phyloP scores from a whole-genome alignment of 2,329 filamentous ascomycete genomes.

The Apiospora phragmitis region DNA sequence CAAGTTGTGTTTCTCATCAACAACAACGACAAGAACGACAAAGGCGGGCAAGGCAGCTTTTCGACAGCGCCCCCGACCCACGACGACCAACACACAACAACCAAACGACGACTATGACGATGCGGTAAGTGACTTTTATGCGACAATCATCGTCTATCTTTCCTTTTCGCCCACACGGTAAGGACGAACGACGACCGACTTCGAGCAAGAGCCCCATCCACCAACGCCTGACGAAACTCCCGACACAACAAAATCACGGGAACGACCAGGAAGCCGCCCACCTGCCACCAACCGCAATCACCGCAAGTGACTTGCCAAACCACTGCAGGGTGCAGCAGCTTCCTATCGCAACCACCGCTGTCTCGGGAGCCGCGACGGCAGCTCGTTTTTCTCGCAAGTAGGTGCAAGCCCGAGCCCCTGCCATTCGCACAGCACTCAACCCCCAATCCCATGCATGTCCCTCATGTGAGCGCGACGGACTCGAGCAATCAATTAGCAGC shows the following conservation, averaged over 20 bases:
- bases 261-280: neutral
- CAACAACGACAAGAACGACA: conserved; percentile 10
- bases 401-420: neutral
- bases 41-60: conserved; percentile 9
- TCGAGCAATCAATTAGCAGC: neutral
- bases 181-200: neutral
- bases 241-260: conserved; percentile 2
- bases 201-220: neutral
- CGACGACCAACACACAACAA: conserved; percentile 1
- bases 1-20: neutral
- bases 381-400: neutral
- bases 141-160: neutral
- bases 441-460: neutral
- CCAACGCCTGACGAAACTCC: neutral
- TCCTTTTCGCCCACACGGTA: neutral
- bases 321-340: neutral
- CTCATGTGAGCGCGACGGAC: neutral
- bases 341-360: neutral
- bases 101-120: neutral
- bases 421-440: neutral
- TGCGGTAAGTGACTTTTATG: conserved; percentile 4
- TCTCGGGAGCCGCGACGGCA: neutral
- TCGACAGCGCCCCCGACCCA: conserved; percentile 10
- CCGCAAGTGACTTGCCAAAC: neutral
- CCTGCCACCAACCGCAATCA: neutral